phyloP scores from a whole-genome alignment of 2,329 filamentous ascomycete genomes.

The Colletotrichum tanaceti region DNA sequence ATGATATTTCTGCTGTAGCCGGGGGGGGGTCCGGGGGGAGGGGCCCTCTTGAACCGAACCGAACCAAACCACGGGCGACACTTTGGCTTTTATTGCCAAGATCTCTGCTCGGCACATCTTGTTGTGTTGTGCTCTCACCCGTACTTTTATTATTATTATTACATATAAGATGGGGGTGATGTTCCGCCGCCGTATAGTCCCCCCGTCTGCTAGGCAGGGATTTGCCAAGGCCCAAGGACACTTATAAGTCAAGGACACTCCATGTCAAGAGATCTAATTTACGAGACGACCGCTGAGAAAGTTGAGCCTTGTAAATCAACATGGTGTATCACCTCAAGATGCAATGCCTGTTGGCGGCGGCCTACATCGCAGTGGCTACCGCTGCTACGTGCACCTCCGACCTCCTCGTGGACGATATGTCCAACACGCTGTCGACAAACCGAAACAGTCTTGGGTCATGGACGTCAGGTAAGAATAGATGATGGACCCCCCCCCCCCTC shows the following conservation, averaged over 20 bases:
- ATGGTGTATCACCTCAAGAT: constrained; percentile 41
- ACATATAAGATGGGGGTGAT: constrained; percentile 26
- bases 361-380: constrained; percentile 37
- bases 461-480: constrained; percentile 52
- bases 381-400: constrained; percentile 45
- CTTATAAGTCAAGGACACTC: no score
- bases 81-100: background rate
- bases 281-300: constrained; percentile 1
- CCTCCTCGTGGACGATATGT: constrained; percentile 51
- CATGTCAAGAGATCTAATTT: no score
- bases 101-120: background rate
- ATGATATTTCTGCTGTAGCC: background rate
- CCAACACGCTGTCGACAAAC: constrained; percentile 47
- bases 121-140: constrained; percentile 1
- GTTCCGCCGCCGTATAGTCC: background rate
- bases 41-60: no score
- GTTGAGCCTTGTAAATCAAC: constrained; percentile 8
- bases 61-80: constrained; percentile 6
- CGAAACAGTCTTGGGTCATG: constrained; percentile 50
- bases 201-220: background rate
- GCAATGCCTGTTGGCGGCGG: constrained; percentile 37
- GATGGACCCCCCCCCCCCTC: constrained; percentile 1
- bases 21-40: no score
- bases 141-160: no score
- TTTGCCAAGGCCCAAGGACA: constrained; percentile 7